Evolutionary conservation across 768 basidiomycete genomes (phyloP), one percentile per base, ranked within the genome.

Genomic region (Kondoa subrosea): DNA sequence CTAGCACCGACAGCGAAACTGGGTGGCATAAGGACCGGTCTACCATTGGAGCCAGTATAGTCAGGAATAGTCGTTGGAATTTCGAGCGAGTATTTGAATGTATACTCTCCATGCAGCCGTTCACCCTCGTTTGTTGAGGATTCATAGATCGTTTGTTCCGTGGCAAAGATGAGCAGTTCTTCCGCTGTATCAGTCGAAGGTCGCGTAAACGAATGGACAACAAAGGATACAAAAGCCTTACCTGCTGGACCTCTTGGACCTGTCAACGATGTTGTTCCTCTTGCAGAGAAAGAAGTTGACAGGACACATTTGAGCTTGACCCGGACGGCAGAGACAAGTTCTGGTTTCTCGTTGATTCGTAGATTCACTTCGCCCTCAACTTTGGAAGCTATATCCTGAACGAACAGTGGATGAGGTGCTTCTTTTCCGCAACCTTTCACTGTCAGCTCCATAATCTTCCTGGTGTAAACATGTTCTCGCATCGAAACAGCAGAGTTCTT

Each of bases 281-380:
- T 17, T 12, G 30, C 4, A 33, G 33, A 31, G 61, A 63, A 31
- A 3, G n/a, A 8, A 31, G 61, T 63, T 3, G 15, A 8, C 27
- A 63, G 17, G 26, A 63, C 61, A n/a, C 61, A 63, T 32, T 63
- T 63, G 16, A 63, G 61, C 61, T 33, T 27, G 61, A 63, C 33
- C 30, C 33, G 27, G 61, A 63, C 17, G 29, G 26, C 15, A 12
- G 61, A 31, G n/a, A 63, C 33, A 12, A 33, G 27, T 63, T 63
- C 61, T 32, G 61, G 26, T n/a, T 63, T 63, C 8, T 63, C 61
- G 40, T 8, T 50, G 29, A 63, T 27, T 8, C 61, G 3, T 12
- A 63, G 16, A 3, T 27, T 63, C 29, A 63, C 29, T 17, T 17
- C 29, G 17, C 61, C 61, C 8, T 4, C 33, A 33, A 63, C 30